phyloP scores from a whole-genome alignment of 257 asterid genomes.

The Petunia secreta region DNA sequence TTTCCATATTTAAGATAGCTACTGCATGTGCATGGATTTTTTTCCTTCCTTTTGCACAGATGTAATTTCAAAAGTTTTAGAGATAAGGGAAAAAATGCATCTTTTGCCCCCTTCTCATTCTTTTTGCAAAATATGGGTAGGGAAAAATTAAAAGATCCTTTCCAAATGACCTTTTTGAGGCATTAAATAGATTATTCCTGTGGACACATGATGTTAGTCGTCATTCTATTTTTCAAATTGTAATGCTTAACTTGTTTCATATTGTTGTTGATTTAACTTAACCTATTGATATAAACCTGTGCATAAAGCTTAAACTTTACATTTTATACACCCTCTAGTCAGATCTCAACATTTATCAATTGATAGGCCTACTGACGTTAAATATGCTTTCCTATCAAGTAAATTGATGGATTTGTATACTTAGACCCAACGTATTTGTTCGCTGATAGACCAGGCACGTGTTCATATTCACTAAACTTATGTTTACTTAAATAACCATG shows the following conservation, averaged over 20 bases:
- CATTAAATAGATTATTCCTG: too few species aligned
- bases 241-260: background rate
- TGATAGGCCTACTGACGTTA: background rate
- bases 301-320: background rate
- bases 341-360: background rate
- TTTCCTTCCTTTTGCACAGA: background rate
- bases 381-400: constrained; percentile 18
- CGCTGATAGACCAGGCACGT: background rate
- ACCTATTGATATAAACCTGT: too few species aligned
- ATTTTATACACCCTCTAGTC: constrained; percentile 5
- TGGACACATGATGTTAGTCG: background rate
- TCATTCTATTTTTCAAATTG: background rate
- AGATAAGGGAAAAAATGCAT: background rate
- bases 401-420: background rate
- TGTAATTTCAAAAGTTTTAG: background rate
- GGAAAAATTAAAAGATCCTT: too few species aligned
- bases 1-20: background rate
- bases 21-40: background rate
- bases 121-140: too few species aligned
- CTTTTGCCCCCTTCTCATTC: background rate
- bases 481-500: background rate
- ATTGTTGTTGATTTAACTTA: background rate
- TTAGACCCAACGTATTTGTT: background rate
- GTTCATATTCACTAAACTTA: background rate
- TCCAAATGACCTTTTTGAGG: too few species aligned